Evolutionary conservation across 2,329 filamentous ascomycete genomes (phyloP).

Genomic region (Colletotrichum sojae): DNA sequence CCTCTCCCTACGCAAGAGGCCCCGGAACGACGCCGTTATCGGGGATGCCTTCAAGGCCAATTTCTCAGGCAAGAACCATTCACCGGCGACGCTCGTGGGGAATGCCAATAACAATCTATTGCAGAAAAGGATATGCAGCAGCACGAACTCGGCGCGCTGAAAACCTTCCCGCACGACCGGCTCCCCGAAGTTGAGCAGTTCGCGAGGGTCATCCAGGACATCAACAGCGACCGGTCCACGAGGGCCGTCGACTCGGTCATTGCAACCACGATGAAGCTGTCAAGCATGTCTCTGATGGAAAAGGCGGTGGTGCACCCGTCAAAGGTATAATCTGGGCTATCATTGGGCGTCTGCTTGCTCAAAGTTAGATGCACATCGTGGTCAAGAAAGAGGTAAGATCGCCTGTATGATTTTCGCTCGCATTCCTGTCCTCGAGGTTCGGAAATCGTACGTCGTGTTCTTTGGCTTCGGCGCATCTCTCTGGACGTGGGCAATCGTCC

Average conservation of each 20-base stretch:
- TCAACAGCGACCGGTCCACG: slow-evolving; percentile 3
- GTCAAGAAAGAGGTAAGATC: too few relatives aligned
- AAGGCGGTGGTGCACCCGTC: neutral
- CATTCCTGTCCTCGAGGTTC: too few relatives aligned
- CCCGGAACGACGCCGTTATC: neutral
- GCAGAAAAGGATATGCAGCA: neutral
- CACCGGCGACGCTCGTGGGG: neutral
- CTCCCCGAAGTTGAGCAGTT: slow-evolving; percentile 11
- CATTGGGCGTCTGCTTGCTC: too few relatives aligned
- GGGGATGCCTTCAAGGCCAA: slow-evolving; percentile 7
- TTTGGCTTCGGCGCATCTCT: too few relatives aligned
- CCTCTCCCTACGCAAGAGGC: neutral
- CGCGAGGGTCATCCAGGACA: slow-evolving; percentile 2
- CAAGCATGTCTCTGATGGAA: neutral
- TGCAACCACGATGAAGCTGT: slow-evolving; percentile 2
- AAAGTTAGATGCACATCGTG: too few relatives aligned
- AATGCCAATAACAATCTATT: neutral
- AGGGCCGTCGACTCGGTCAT: neutral
- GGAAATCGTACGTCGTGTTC: too few relatives aligned
- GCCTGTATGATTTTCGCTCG: too few relatives aligned
- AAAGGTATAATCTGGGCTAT: too few relatives aligned
- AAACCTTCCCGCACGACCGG: neutral
- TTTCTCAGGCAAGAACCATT: slow-evolving; percentile 2
- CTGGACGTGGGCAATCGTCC: too few relatives aligned
- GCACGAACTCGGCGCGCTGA: neutral